Evolutionary conservation across 768 basidiomycete genomes (phyloP), one percentile per base, ranked within the genome.

Genomic region (Candolleomyces eurysporus): DNA sequence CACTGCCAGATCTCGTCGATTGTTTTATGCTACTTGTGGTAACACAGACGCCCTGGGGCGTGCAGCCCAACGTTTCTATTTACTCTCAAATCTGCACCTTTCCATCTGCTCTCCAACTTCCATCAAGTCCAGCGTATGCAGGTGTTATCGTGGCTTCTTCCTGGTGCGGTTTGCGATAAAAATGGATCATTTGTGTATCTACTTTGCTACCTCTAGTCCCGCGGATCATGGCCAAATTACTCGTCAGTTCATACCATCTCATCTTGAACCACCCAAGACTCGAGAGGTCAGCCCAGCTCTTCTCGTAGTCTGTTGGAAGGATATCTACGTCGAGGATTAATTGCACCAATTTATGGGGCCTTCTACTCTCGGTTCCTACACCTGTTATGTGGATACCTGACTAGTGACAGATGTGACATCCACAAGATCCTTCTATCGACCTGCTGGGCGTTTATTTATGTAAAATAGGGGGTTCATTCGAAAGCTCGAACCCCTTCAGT

Each of bases 361-460:
- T 56, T 56, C 54, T 43, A 56, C 54, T 56, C 40, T 56, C 54
- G 54, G 54, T 43, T 56, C 54, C 54, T 56, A 56, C 17, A n/a
- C 39, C 39, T 42, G 17, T 21, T 16, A 14, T 21, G 39, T 43
- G 52, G 39, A 22, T 31, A 11, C 26, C 45, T 46, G 45, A 46
- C 45, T 46, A 46, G 17, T 56, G 54, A 56, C 54, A 56, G 54
- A 56, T 56, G 39, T 56, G 39, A 56, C 54, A 56, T 56, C 54
- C 39, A 43, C 17, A 19, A 40, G 11, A 7, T 14, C 36, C 54
- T 56, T 56, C 54, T 43, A 56, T n/a, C 26, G 40, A 21, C 54
- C 26, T 17, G 39, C 21, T 43, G 14, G 39, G 13, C 14, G 39
- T 26, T 43, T 8, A 56, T 21, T 56, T 56, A 56, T 32, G 54